phyloP scores from a whole-genome alignment of 768 basidiomycete genomes.

The Termitomyces sp. region DNA sequence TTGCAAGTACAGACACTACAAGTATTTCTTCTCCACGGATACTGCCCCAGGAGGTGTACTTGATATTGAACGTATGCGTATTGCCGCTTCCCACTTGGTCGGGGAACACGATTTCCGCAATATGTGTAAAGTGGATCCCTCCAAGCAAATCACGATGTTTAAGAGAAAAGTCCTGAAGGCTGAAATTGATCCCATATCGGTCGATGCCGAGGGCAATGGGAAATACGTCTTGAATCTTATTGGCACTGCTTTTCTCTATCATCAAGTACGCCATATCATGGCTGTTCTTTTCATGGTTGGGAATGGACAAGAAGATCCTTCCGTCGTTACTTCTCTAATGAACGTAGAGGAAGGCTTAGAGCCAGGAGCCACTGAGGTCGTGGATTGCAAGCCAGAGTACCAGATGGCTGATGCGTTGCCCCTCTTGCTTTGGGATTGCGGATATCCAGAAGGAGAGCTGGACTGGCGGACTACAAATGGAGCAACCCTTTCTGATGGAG shows the following conservation, averaged over 20 bases:
- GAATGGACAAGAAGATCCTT: constrained; percentile 66
- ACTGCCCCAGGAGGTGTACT: constrained; percentile 33
- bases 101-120: constrained; percentile 97
- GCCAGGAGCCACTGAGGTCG: constrained; percentile 34
- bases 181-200: constrained; percentile 45
- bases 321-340: constrained; percentile 65
- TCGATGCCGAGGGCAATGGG: constrained; percentile 18
- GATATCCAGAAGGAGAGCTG: constrained; percentile 59
- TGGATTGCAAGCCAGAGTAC: constrained; percentile 79
- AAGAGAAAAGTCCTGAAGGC: constrained; percentile 62
- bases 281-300: constrained; percentile 88
- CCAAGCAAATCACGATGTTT: constrained; percentile 86
- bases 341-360: constrained; percentile 54
- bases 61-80: constrained; percentile 69
- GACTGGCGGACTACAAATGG: constrained; percentile 55
- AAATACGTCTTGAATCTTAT: constrained; percentile 78
- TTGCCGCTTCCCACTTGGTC: constrained; percentile 63
- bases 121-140: constrained; percentile 87
- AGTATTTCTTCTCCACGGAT: constrained; percentile 86
- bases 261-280: constrained; percentile 95
- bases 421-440: constrained; percentile 88
- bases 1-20: constrained; percentile 89
- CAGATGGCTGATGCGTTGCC: constrained; percentile 92
- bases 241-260: constrained; percentile 88
- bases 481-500: constrained; percentile 9